Conservation (phyloP, 2,329 filamentous ascomycete genomes). For the Penicillium sp. region DNA sequence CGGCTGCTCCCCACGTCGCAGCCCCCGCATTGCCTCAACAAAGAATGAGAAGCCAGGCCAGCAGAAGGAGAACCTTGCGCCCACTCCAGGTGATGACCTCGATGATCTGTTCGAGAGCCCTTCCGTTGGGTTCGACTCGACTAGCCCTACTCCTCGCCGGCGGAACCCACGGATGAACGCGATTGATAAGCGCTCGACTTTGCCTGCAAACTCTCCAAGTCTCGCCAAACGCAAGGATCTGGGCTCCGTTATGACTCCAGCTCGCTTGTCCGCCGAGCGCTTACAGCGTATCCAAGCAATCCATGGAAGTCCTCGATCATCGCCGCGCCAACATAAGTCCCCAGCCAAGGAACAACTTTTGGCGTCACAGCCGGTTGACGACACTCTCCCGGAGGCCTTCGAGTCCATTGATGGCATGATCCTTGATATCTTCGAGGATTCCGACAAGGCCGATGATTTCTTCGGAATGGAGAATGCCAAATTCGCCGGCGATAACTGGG, state of each 20-base stretch:
- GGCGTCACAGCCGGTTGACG: conserved; percentile 20
- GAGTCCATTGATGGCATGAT: conserved; percentile 37
- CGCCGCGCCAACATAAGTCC: conserved; percentile 26
- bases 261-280: conserved; percentile 35
- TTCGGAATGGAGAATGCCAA: conserved; percentile 30
- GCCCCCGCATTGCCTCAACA: conserved; percentile 38
- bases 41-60: conserved; percentile 41
- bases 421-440: conserved; percentile 41
- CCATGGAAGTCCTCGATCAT: conserved; percentile 18
- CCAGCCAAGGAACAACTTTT: conserved; percentile 22
- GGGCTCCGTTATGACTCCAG: conserved; percentile 24
- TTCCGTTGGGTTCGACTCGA: conserved; percentile 52
- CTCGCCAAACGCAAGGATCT: conserved; percentile 26
- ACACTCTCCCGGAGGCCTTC: conserved; percentile 30
- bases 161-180: conserved; percentile 52
- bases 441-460: conserved; percentile 27
- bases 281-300: conserved; percentile 36
- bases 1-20: conserved; percentile 50
- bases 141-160: conserved; percentile 54
- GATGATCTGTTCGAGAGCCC: conserved; percentile 66
- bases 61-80: conserved; percentile 58
- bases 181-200: conserved; percentile 38
- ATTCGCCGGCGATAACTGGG: conserved; percentile 32
- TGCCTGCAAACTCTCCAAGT: conserved; percentile 40
- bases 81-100: conserved; percentile 52